phyloP scores from a whole-genome alignment of 2,329 filamentous ascomycete species.

The Colletotrichum sp. region DNA sequence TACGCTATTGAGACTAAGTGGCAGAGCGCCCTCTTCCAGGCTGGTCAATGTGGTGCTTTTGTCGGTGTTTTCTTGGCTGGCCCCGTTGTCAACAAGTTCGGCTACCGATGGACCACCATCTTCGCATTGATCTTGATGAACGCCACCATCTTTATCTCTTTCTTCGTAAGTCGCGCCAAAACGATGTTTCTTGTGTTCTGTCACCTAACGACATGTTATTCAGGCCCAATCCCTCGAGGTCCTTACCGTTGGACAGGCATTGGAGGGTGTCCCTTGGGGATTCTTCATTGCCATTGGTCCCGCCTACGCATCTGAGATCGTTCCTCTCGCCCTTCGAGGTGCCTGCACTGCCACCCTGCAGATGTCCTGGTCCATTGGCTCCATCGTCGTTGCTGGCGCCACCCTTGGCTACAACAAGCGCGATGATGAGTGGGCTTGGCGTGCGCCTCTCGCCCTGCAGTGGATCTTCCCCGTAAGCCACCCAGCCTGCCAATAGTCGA shows the following conservation, averaged over 20 bases:
- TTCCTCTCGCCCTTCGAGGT: constrained; percentile 60
- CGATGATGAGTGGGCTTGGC: constrained; percentile 34
- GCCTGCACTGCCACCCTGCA: constrained; percentile 64
- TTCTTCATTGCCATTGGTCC: constrained; percentile 68
- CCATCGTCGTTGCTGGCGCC: constrained; percentile 62
- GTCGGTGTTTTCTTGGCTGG: constrained; percentile 41
- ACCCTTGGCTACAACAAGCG: constrained; percentile 55
- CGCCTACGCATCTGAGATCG: constrained; percentile 65
- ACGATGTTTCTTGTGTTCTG: fast-evolving
- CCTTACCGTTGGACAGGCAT: constrained; percentile 56
- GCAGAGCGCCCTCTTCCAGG: constrained; percentile 40
- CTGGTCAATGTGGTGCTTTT: constrained; percentile 38
- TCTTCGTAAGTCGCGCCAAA: constrained; percentile 43
- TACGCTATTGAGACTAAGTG: constrained; percentile 43
- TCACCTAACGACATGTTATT: constrained; percentile 23
- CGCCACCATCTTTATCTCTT: constrained; percentile 52
- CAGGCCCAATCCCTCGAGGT: constrained; percentile 42
- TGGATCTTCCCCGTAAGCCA: constrained; percentile 57
- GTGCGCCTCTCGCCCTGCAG: constrained; percentile 60
- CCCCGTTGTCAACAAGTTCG: constrained; percentile 39
- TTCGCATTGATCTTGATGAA: constrained; percentile 31
- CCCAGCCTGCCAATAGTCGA: fast-evolving
- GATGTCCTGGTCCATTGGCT: constrained; percentile 69
- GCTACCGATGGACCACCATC: constrained; percentile 42
- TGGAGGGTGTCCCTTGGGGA: constrained; percentile 67